Evolutionary conservation across 192 early-diverging fungal species (phyloP).

Genomic region (Coemansia pectinata): DNA sequence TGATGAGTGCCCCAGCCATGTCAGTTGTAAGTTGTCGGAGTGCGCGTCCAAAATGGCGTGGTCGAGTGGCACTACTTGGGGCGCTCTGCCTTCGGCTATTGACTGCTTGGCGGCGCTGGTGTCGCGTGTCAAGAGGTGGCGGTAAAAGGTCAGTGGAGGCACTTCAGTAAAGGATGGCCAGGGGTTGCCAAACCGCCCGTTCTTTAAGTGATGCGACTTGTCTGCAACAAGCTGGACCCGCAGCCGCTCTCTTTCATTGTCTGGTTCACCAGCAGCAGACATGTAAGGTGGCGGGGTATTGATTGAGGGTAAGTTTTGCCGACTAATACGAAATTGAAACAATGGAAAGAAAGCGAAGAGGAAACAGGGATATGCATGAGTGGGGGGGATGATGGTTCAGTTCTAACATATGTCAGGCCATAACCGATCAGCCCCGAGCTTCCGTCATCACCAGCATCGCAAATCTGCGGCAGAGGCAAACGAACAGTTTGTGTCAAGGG

Average conservation of each 20-base stretch:
- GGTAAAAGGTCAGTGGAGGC: not conserved
- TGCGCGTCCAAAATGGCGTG: not conserved
- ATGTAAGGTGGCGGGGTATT: not conserved
- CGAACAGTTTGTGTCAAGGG: too few relatives aligned
- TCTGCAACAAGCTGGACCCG: constrained; percentile 9
- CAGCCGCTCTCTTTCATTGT: constrained; percentile 10
- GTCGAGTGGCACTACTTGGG: constrained; percentile 35
- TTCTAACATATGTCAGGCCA: too few relatives aligned
- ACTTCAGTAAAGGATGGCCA: constrained; percentile 50
- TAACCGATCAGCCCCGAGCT: too few relatives aligned
- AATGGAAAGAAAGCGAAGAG: not conserved
- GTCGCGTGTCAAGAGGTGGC: not conserved
- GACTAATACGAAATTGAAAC: not conserved
- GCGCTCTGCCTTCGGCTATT: constrained; percentile 30
- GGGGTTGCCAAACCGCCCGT: constrained; percentile 66
- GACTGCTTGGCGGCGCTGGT: constrained; percentile 11
- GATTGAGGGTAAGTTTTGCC: not conserved
- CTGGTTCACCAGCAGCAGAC: not conserved
- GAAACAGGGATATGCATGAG: too few relatives aligned
- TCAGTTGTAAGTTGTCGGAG: constrained; percentile 30
- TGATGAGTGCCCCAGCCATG: constrained; percentile 67
- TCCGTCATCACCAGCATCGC: too few relatives aligned
- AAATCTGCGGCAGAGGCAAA: too few relatives aligned
- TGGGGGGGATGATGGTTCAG: too few relatives aligned
- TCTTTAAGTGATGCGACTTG: constrained; percentile 54